Evolutionary conservation across 345 rosid species (phyloP).

Genomic region (Laguncularia racemosa): DNA sequence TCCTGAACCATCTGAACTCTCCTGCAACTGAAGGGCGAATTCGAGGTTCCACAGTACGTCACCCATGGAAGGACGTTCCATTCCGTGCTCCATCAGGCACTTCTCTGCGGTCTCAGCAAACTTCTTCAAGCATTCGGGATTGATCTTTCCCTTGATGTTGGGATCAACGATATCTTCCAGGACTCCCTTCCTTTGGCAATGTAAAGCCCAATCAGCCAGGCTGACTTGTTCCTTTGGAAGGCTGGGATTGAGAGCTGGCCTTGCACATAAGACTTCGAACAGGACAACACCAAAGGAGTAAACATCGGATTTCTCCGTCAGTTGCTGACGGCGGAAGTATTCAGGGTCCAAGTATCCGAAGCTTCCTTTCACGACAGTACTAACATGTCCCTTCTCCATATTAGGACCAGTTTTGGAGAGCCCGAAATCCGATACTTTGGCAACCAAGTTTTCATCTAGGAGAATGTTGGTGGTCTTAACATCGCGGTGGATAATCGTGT

Average conservation of each 20-base stretch:
- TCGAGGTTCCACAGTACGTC: constrained; percentile 73
- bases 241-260: constrained; percentile 65
- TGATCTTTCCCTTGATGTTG: constrained; percentile 36
- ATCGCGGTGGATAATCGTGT: constrained; percentile 88
- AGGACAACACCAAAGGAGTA: constrained; percentile 91
- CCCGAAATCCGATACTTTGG: constrained; percentile 85
- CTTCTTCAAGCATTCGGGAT: constrained; percentile 44
- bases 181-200: constrained; percentile 39
- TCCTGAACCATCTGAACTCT: constrained; percentile 24
- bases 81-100: constrained; percentile 43
- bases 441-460: constrained; percentile 74
- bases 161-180: constrained; percentile 66
- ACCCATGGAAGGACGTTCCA: constrained; percentile 62
- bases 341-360: constrained; percentile 91
- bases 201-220: constrained; percentile 78
- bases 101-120: constrained; percentile 56
- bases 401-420: constrained; percentile 72
- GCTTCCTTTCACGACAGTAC: constrained; percentile 83
- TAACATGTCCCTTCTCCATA: constrained; percentile 76
- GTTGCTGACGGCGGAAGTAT: constrained; percentile 70
- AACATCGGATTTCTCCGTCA: constrained; percentile 81
- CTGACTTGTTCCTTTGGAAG: constrained; percentile 77
- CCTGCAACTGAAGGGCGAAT: constrained; percentile 55
- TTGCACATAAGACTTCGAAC: constrained; percentile 63
- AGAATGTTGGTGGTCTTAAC: constrained; percentile 92